Percentiles rank a stretch among this genome's conserved stretches.
Conservation (phyloP, 1,139 yeast species). For the Candida glucosophila region DNA sequence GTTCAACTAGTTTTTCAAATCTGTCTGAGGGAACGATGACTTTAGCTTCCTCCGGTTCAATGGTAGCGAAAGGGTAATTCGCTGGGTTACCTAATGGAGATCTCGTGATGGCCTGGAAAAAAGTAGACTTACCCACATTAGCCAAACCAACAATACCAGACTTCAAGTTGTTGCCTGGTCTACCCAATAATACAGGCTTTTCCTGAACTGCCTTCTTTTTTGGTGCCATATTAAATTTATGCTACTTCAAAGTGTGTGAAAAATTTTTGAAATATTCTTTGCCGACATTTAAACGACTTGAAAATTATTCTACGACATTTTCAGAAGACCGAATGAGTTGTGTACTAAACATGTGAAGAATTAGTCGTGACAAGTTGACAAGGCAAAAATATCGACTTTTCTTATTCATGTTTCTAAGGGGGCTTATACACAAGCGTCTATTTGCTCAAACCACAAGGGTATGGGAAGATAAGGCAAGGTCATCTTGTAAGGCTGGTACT, state of each 20-base stretch:
- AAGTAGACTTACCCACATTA: slow-evolving; percentile 92
- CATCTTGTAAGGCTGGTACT: slow-evolving; percentile 68
- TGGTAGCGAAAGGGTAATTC: slow-evolving; percentile 96
- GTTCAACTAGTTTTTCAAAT: slow-evolving; percentile 63
- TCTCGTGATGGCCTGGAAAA: slow-evolving; percentile 79
- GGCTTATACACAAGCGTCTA: too few species aligned
- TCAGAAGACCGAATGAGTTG: too few species aligned
- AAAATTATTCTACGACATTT: too few species aligned
- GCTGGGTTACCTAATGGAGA: slow-evolving; percentile 98
- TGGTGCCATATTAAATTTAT: slow-evolving; percentile 72
- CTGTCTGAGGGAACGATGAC: slow-evolving; percentile 93
- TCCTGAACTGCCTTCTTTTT: slow-evolving; percentile 76
- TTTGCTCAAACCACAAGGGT: slow-evolving; percentile 1
- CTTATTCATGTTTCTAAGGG: too few species aligned
- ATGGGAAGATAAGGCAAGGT: slow-evolving; percentile 11
- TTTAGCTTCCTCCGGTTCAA: slow-evolving; percentile 98
- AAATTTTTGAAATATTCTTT: too few species aligned
- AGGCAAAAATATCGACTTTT: background rate
- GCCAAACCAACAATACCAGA: slow-evolving; percentile 97
- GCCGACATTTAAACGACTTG: too few species aligned
- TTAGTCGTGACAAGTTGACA: too few species aligned
- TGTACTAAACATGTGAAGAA: too few species aligned
- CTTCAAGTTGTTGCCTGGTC: slow-evolving; percentile 96
- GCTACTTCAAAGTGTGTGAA: too few species aligned
- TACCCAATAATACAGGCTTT: slow-evolving; percentile 84